phyloP scores from a whole-genome alignment of 2,329 filamentous ascomycete genomes.

The Paracoccidioides brasiliensis region DNA sequence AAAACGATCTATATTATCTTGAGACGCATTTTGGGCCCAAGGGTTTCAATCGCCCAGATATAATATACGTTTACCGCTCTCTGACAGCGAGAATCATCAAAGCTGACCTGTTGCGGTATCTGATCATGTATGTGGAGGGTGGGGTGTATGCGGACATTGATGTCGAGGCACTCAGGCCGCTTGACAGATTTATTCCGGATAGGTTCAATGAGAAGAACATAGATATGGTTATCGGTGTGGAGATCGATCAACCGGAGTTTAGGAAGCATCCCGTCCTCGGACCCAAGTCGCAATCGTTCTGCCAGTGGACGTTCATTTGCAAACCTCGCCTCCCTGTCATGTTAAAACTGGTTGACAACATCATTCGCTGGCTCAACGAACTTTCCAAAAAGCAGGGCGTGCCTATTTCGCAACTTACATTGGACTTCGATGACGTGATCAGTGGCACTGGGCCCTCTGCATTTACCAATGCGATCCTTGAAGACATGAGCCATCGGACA shows the following conservation, averaged over 20 bases:
- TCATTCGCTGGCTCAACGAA: conserved; percentile 51
- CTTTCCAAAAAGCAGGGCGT: conserved; percentile 47
- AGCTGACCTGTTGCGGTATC: conserved; percentile 52
- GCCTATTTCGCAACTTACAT: conserved; percentile 45
- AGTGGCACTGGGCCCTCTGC: conserved; percentile 59
- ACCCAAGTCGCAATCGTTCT: conserved; percentile 56
- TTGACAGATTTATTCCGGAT: conserved; percentile 49
- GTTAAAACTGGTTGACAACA: conserved; percentile 54
- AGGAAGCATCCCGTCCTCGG: conserved; percentile 51
- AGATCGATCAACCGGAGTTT: conserved; percentile 58
- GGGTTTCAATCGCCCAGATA: conserved; percentile 54
- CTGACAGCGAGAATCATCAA: conserved; percentile 53
- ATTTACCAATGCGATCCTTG: conserved; percentile 52
- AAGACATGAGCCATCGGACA: conserved; percentile 45
- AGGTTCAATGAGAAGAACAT: conserved; percentile 51
- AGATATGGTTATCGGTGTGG: conserved; percentile 56
- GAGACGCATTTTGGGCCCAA: conserved; percentile 53
- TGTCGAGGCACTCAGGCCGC: conserved; percentile 41
- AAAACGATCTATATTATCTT: conserved; percentile 54
- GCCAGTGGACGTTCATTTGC: conserved; percentile 63
- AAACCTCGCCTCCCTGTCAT: conserved; percentile 56
- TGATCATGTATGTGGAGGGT: conserved; percentile 55
- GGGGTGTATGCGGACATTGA: conserved; percentile 50
- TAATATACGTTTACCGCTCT: conserved; percentile 47
- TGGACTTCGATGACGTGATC: conserved; percentile 61